Conservation (phyloP, 441 rosid genomes). For the Populus hybrid region DNA sequence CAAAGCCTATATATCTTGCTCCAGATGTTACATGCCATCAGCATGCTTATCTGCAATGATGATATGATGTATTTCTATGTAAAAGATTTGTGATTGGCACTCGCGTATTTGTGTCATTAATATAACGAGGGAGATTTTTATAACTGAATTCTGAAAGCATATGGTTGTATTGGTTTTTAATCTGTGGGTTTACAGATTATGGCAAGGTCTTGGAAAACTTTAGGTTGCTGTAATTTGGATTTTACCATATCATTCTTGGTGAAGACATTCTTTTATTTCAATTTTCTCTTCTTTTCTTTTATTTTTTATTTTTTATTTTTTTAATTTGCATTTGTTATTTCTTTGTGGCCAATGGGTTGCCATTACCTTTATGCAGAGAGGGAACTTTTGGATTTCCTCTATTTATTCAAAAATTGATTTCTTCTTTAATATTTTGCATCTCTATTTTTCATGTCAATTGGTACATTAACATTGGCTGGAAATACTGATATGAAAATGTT, state of each 20-base stretch:
- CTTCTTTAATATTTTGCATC: background rate
- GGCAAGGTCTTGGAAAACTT: conserved; percentile 4
- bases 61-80: conserved; percentile 20
- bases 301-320: background rate
- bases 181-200: conserved; percentile 13
- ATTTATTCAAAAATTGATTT: background rate
- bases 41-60: conserved; percentile 18
- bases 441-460: background rate
- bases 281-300: background rate
- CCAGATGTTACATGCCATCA: conserved; percentile 20
- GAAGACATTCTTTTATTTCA: background rate
- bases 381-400: background rate
- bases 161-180: conserved; percentile 13
- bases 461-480: conserved; percentile 12
- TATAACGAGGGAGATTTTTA: conserved; percentile 13
- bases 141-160: conserved; percentile 21
- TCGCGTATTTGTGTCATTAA: conserved; percentile 20
- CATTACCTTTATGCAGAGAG: background rate
- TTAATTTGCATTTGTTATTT: background rate
- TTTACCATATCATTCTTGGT: background rate
- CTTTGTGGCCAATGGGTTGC: conserved; percentile 10
- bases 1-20: conserved; percentile 11
- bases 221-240: conserved; percentile 8
- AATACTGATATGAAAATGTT: conserved; percentile 9
- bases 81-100: conserved; percentile 22